Base-by-base conservation (phyloP, 305 asterid species). In the Fraxinus dipetala region DNA sequence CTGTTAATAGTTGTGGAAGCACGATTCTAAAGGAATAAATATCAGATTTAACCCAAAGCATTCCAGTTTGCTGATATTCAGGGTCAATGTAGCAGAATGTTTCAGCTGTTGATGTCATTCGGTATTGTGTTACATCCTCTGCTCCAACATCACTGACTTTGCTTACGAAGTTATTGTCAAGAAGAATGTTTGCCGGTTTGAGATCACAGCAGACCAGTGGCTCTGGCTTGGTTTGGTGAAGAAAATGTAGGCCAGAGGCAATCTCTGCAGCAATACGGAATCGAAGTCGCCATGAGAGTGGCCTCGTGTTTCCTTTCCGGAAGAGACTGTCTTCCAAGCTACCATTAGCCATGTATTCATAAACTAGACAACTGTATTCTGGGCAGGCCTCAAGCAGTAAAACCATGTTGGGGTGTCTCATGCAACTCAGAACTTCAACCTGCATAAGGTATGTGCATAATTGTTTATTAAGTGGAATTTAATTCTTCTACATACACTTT, bases 341-440 rank as follows among this genome's bases (percentile, higher is more conserved):
- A 5, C 99, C 99, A n/a, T 89, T 91, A 22, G 90, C 88, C 95
- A 95, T 91, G 93, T 89, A 88, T 80, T 95, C 99, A 22, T 95
- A 95, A 3, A 95, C 98, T 26, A 95, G 86, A 51, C 98, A 95
- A 4, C 99, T 98, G n/a, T 93, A 95, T 72, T 95, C 99, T 0
- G 99, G 99, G 80, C 99, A 94, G 1, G 99, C 99, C 59, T 98
- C 99, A 0, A 94, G 97, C 45, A 95, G 91, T 34, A 95, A 86
- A n/a, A 95, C 99, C 93, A 95, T 81, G 77, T 95, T 90, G 0
- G 99, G 99, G 87, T 94, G 99, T 81, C 99, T 88, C 91, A 95
- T 84, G 79, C 96, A 93, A 79, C 97, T 91, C 83, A 95, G 28
- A 67, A 95, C 99, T 85, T 94, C 96, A 69, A 95, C 90, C 98